Conservation (phyloP, 495 filamentous ascomycete genomes). For the Xylaria bambusicola region DNA sequence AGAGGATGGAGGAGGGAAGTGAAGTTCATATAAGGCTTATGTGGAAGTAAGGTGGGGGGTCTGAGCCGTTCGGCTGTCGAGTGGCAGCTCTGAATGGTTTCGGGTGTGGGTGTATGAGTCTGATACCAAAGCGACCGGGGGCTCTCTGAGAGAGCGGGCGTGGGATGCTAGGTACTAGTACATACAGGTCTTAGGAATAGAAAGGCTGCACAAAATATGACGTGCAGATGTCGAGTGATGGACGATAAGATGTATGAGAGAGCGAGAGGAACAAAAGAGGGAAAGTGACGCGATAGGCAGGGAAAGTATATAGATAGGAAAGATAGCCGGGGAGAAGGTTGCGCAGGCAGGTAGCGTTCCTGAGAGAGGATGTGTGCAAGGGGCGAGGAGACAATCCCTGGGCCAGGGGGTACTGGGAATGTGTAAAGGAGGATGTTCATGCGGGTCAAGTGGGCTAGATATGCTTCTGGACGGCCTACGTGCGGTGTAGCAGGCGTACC, state of each 20-base stretch:
- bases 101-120: slow-evolving; percentile 5
- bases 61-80: background rate
- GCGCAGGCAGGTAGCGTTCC: background rate
- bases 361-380: slow-evolving; percentile 9
- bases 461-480: background rate
- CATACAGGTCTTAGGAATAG: slow-evolving; percentile 2
- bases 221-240: slow-evolving; percentile 14
- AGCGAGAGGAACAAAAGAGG: slow-evolving; percentile 5
- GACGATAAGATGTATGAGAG: slow-evolving; percentile 4
- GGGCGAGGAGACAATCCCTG: slow-evolving; percentile 4
- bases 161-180: slow-evolving; percentile 9
- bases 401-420: slow-evolving; percentile 14
- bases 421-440: slow-evolving; percentile 16
- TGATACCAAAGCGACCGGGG: slow-evolving; percentile 14
- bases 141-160: slow-evolving; percentile 7
- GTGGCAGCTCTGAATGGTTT: background rate
- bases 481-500: background rate
- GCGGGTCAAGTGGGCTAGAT: slow-evolving; percentile 9
- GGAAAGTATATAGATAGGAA: background rate
- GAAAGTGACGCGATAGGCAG: background rate
- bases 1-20: slow-evolving; percentile 1
- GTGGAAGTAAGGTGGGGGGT: slow-evolving; percentile 3
- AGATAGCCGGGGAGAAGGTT: slow-evolving; percentile 1
- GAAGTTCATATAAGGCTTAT: slow-evolving; percentile 13
- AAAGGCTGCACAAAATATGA: slow-evolving; percentile 10